A percentile compares a stretch with the other conserved stretches of the same genome.
Evolutionary conservation across 768 basidiomycete genomes (phyloP).

Genomic region (Panaeolus papilionaceus): DNA sequence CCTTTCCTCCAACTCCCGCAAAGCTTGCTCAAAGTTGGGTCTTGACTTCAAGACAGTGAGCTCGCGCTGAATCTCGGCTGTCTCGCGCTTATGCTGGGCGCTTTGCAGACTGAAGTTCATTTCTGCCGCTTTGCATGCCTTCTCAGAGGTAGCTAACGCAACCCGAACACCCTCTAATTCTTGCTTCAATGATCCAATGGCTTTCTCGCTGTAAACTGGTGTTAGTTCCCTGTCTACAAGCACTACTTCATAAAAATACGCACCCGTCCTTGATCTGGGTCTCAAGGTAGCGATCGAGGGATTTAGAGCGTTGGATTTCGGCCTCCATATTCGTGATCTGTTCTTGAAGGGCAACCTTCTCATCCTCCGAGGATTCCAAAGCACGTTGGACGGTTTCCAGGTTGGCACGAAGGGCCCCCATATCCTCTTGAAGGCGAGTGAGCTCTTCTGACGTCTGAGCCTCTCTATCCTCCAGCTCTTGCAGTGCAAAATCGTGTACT

Average conservation of each 20-base stretch:
- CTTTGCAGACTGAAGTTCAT: constrained; percentile 68
- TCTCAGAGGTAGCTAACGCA: constrained; percentile 59
- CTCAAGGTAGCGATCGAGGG: constrained; percentile 67
- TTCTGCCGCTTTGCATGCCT: constrained; percentile 65
- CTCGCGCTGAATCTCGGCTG: constrained; percentile 63
- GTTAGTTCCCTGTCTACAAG: constrained; percentile 16
- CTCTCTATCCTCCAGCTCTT: constrained; percentile 32
- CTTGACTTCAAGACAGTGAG: constrained; percentile 56
- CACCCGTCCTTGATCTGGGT: constrained; percentile 69
- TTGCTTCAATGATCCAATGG: constrained; percentile 43
- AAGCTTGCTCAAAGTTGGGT: constrained; percentile 58
- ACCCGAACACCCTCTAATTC: constrained; percentile 48
- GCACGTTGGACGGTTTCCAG: constrained; percentile 47
- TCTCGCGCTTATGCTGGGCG: constrained; percentile 71
- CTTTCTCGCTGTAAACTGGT: constrained; percentile 49
- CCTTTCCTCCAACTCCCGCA: constrained; percentile 70
- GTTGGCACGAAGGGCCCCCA: constrained; percentile 42
- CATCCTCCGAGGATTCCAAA: constrained; percentile 48
- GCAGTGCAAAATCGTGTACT: constrained; percentile 38
- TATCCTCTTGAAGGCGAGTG: constrained; percentile 41
- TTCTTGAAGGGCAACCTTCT: constrained; percentile 58
- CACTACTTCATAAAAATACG: constrained; percentile 24
- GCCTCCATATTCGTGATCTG: constrained; percentile 66
- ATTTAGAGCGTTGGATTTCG: constrained; percentile 67
- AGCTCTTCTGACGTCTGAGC: constrained; percentile 39